Conservation (phyloP, 2,329 filamentous ascomycete species). For the Chrysoporthe deuterocubensis region DNA sequence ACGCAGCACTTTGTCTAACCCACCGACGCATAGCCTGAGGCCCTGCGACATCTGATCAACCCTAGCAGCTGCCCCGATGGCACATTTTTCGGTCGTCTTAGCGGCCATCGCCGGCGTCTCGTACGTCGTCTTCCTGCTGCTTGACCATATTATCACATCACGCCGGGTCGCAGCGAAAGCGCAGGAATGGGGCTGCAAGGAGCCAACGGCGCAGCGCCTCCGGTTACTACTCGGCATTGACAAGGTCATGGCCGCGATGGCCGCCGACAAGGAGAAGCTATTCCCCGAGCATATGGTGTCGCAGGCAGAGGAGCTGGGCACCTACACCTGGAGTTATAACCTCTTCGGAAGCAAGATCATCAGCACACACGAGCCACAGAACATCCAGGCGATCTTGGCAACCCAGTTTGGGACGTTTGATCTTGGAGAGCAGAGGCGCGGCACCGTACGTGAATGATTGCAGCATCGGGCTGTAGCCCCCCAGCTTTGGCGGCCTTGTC, state of each 20-base stretch:
- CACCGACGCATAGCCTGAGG: too few relatives aligned
- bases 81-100: conserved; percentile 22
- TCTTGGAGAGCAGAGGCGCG: conserved; percentile 17
- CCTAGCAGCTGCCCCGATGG: conserved; percentile 11
- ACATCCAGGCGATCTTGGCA: conserved; percentile 26
- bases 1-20: too few relatives aligned
- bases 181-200: conserved; percentile 20
- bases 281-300: conserved; percentile 10
- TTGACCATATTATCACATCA: conserved; percentile 11
- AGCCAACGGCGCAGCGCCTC: background rate
- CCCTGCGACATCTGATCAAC: too few relatives aligned
- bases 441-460: conserved; percentile 4
- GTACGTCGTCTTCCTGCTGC: conserved; percentile 20
- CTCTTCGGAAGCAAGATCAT: conserved; percentile 16
- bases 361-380: conserved; percentile 22
- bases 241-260: background rate
- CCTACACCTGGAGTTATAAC: conserved; percentile 14
- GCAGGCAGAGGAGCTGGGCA: conserved; percentile 6
- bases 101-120: conserved; percentile 18
- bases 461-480: background rate
- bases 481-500: background rate
- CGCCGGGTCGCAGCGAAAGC: conserved; percentile 16
- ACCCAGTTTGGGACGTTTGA: conserved; percentile 26
- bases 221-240: conserved; percentile 17
- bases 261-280: conserved; percentile 12